Evolutionary conservation across 768 basidiomycete genomes (phyloP).

Genomic region (Psilocybe azurescens): DNA sequence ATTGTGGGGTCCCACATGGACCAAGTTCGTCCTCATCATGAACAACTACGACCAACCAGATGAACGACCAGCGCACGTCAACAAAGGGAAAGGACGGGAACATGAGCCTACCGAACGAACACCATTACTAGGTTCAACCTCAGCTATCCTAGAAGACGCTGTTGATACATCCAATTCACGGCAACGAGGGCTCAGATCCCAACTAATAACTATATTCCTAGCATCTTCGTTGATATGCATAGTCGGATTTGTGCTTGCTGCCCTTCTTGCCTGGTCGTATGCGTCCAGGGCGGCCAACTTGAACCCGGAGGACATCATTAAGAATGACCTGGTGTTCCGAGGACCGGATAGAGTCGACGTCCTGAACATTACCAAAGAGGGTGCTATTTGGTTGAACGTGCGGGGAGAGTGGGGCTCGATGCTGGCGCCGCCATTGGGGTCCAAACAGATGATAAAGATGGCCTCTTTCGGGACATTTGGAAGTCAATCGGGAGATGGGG

Average conservation of each 20-base stretch:
- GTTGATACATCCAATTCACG: conserved; percentile 28
- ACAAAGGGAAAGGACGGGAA: conserved; percentile 65
- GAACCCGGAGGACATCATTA: conserved; percentile 63
- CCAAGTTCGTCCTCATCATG: not conserved
- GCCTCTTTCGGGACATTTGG: conserved; percentile 54
- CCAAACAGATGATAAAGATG: conserved; percentile 49
- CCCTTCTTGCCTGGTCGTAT: conserved; percentile 69
- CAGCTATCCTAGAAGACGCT: conserved; percentile 36
- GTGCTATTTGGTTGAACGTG: conserved; percentile 64
- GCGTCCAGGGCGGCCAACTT: conserved; percentile 57
- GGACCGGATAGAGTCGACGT: conserved; percentile 70
- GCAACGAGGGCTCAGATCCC: conserved; percentile 37
- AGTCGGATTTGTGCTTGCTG: conserved; percentile 45
- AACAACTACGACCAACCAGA: not conserved
- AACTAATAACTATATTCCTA: conserved; percentile 59
- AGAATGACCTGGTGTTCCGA: conserved; percentile 56
- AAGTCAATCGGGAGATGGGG: conserved; percentile 75
- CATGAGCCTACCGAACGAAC: conserved; percentile 54
- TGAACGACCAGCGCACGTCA: conserved; percentile 9
- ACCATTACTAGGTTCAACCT: conserved; percentile 51
- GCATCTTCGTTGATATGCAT: conserved; percentile 57
- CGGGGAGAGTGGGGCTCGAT: conserved; percentile 66
- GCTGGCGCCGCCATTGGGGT: conserved; percentile 66
- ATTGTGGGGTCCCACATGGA: not conserved
- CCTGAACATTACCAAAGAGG: conserved; percentile 61